Conservation (phyloP, 73 alveolate genomes). For the Breviolum minutum region DNA sequence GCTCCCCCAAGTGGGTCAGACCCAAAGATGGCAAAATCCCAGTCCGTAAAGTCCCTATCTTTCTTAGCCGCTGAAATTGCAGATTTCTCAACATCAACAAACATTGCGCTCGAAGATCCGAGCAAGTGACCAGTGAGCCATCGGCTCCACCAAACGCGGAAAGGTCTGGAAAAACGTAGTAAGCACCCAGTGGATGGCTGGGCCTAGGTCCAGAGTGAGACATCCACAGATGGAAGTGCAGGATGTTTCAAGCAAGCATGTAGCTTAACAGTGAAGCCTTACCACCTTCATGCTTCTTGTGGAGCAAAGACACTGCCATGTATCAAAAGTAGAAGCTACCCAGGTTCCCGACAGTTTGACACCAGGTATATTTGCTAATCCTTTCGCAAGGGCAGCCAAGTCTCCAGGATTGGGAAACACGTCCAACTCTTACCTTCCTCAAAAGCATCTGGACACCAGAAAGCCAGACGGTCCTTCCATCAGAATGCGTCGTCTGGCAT, state of each 20-base stretch:
- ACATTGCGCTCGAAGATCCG: background rate
- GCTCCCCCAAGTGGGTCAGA: background rate
- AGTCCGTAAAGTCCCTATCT: background rate
- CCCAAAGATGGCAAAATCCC: background rate
- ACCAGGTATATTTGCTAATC: constrained; percentile 52
- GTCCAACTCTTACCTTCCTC: background rate
- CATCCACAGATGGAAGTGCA: background rate
- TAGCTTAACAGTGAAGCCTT: too few relatives aligned
- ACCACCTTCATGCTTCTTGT: too few relatives aligned
- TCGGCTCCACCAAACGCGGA: constrained; percentile 74
- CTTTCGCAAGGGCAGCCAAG: constrained; percentile 21
- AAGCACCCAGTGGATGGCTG: constrained; percentile 53
- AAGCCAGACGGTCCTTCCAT: constrained; percentile 48
- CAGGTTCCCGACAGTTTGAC: constrained; percentile 37
- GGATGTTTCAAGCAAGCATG: background rate
- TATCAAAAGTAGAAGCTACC: background rate
- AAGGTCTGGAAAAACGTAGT: constrained; percentile 88
- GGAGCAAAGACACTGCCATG: background rate
- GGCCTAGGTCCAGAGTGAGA: background rate
- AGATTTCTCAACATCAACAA: background rate
- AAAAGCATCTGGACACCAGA: background rate
- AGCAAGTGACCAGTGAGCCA: constrained; percentile 30
- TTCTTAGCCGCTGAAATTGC: background rate
- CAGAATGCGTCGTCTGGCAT: constrained; percentile 35
- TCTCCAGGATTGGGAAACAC: background rate